Percentiles rank a stretch among this genome's conserved stretches.
Conservation (phyloP, 768 basidiomycete genomes). For the Tricholoma sp. region DNA sequence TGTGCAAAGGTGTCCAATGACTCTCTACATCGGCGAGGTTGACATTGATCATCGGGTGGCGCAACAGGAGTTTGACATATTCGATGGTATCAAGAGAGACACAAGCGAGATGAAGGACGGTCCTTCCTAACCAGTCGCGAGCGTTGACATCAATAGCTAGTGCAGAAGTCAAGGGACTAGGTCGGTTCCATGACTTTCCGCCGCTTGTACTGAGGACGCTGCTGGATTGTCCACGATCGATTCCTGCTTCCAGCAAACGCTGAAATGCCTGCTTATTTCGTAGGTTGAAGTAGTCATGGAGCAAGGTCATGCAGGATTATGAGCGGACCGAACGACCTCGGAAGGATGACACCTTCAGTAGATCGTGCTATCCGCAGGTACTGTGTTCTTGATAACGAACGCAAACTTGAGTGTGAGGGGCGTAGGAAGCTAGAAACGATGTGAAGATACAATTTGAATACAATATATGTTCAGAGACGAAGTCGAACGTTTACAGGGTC, state of each 20-base stretch:
- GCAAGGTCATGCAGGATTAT: constrained; percentile 63
- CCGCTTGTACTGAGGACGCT: constrained; percentile 39
- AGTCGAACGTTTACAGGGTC: neutral
- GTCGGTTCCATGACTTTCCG: constrained; percentile 54
- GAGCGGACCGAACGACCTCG: constrained; percentile 31
- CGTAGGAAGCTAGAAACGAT: neutral
- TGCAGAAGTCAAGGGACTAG: constrained; percentile 32
- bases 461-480: neutral
- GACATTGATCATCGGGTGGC: constrained; percentile 70
- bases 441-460: neutral
- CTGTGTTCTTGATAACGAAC: constrained; percentile 16
- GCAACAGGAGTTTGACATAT: constrained; percentile 72
- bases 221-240: constrained; percentile 30
- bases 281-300: constrained; percentile 72
- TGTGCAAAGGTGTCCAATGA: constrained; percentile 88
- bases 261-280: constrained; percentile 75
- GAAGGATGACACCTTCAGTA: constrained; percentile 27
- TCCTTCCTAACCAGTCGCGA: constrained; percentile 65
- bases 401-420: constrained; percentile 12
- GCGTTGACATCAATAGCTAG: constrained; percentile 56
- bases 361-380: constrained; percentile 19
- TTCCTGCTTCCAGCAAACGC: constrained; percentile 56
- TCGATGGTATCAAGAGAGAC: constrained; percentile 63
- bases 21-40: constrained; percentile 81
- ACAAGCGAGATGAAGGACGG: constrained; percentile 81